Evolutionary conservation across 2,329 filamentous ascomycete species (phyloP), one percentile per base, ranked within the genome.

Genomic region (Macrophomina pseudophaseolina): DNA sequence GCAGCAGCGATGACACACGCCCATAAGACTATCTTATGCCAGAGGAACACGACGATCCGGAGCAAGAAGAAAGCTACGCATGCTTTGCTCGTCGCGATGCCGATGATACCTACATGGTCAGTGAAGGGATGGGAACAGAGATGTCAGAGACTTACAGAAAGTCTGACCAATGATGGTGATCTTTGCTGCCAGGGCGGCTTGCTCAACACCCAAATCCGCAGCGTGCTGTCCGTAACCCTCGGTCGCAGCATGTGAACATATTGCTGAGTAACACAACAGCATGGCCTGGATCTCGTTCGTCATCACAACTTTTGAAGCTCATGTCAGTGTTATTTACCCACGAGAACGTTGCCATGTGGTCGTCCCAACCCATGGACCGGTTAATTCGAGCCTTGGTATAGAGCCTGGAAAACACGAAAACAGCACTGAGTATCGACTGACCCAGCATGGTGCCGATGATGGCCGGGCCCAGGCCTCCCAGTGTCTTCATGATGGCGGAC

Each of bases 91-190:
- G 71, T 70, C 38, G 74, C 74, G 48, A 76, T 76, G 8, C 73
- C 73, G 68, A 76, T 74, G 44, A 75, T 62, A 11, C 58, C 58
- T 62, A 32, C 12, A 4, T 5, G 6, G 42, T 62, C 58, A 62
- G 58, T 23, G n/a, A 32, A 30, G 40, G 8, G 32, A 38, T 30
- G 8, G n/a, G 30, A 23, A 38, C 11, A 23, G 18, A 7, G 30
- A n/a, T 2, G 5, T 1, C 12, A 6, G 30, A 6, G 7, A 49
- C 58, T 28, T 72, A 51, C 73, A 75, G 33, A 75, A 71, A 1
- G 70, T 74, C 51, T 75, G 74, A 8, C 73, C 74, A 28, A 76
- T 72, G 9, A 72, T 73, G 60, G 74, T 74, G 70, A 72, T 76
- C 67, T 72, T 75, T 18, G 75, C 72, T n/a, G 73, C 73, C 67